Evolutionary conservation across 306 rosid genomes (phyloP), one percentile per base, ranked within the genome.

Genomic region (Inga laurina): DNA sequence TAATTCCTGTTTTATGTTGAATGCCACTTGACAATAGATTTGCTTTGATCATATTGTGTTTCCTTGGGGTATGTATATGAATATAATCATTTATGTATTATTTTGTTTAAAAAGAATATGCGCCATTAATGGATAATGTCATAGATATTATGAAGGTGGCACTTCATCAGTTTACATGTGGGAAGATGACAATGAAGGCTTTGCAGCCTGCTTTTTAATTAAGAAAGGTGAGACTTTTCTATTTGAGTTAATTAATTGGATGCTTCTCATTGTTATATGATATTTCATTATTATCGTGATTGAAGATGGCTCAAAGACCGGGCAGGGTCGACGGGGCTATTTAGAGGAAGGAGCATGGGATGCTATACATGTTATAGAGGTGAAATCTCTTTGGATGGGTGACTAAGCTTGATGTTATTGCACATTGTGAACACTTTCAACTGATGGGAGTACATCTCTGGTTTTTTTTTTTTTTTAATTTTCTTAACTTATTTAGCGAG

Each of bases 301-400:
- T 87, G 65, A 75, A 96, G 99, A 96, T 87, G 99, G 98, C 88
- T 96, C 99, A 78, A 93, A 92, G 94, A 89, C 97, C 3, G 99
- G 94, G 78, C 97, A 96, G 67, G 99, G 98, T 88, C 88, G 97
- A 82, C 90, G 99, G 77, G 98, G 99, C 74, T 88, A 89, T 86
- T 86, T 96, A 81, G 93, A 96, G 89, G 99, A 96, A 85, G 99
- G 99, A 81, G 93, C 97, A 73, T 96, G 99, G 99, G 99, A 96
- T 90, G 99, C 99, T 70, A 93, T 96, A 84, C 99, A 96, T 90
- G 98, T 96, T 48, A 93, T 93, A 82, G 98, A 96, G 98, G 98
- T 96, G 86, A 79, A 79, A 51, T 74, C 34, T 52, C 79, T 57
- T 68, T 41, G 35, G 19, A 66, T 77, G 72, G 75, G 45, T 79